Conservation (phyloP, 306 rosid species). For the Parietaria judaica region DNA sequence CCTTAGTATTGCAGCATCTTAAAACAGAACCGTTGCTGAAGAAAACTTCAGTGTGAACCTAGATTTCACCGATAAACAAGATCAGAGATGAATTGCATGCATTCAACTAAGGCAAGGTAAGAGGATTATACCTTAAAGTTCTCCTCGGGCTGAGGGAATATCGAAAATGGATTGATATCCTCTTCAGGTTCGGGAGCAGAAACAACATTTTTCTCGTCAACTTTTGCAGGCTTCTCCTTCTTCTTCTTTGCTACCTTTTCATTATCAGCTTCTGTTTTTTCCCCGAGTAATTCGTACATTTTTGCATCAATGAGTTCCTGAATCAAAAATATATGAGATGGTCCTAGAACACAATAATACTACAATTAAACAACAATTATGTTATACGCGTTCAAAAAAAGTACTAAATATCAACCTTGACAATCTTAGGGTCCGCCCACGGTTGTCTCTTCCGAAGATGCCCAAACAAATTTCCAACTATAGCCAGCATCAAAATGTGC, state of each 20-base stretch:
- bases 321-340: background rate
- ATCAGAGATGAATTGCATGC: background rate
- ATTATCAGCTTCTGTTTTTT: constrained; percentile 81
- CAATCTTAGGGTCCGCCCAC: constrained; percentile 96
- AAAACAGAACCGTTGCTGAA: constrained; percentile 75
- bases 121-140: constrained; percentile 55
- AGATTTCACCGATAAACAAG: constrained; percentile 24
- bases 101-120: background rate
- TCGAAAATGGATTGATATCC: constrained; percentile 68
- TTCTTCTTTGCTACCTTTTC: constrained; percentile 74
- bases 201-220: constrained; percentile 49
- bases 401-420: constrained; percentile 45
- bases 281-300: constrained; percentile 72
- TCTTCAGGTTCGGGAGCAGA: constrained; percentile 67
- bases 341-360: too few species aligned
- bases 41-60: constrained; percentile 92
- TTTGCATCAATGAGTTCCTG: constrained; percentile 73
- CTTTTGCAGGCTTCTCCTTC: constrained; percentile 91
- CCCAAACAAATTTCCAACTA: constrained; percentile 82
- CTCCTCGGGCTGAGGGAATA: constrained; percentile 79
- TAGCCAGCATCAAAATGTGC: background rate
- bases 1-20: constrained; percentile 81
- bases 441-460: constrained; percentile 74
- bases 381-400: background rate
- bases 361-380: background rate